phyloP scores from a whole-genome alignment of 2,329 filamentous ascomycete genomes.

The Aspergillus sp. region DNA sequence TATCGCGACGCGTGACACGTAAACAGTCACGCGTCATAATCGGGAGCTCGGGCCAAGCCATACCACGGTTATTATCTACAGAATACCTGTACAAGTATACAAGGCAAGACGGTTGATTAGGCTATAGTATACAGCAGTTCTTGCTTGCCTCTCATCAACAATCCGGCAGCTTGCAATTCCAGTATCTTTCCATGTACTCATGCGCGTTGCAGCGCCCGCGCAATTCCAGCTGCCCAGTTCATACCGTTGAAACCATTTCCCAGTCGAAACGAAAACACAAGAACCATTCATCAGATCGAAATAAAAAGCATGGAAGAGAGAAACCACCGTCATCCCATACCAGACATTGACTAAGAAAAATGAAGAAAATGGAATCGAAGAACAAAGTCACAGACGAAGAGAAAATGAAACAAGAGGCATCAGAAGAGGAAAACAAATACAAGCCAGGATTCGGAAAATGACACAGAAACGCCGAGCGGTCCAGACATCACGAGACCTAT shows the following conservation, averaged over 20 bases:
- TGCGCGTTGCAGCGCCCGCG: conserved; percentile 9
- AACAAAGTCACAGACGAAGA: conserved; percentile 24
- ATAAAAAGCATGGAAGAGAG: conserved; percentile 20
- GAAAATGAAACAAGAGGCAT: not conserved
- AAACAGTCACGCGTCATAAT: conserved; percentile 17
- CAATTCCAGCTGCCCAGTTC: conserved; percentile 12
- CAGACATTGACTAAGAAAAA: conserved; percentile 24
- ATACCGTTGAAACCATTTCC: conserved; percentile 22
- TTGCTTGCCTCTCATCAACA: conserved; percentile 13
- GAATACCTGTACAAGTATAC: not conserved
- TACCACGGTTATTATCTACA: too few relatives aligned
- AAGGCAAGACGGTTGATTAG: conserved; percentile 17
- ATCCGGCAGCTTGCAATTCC: conserved; percentile 14
- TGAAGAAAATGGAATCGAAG: conserved; percentile 20
- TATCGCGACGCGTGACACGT: conserved; percentile 7
- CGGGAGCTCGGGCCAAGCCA: conserved; percentile 15
- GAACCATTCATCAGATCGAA: conserved; percentile 19
- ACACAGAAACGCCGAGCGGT: conserved; percentile 30
- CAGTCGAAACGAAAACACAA: conserved; percentile 13
- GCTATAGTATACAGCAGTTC: conserved; percentile 21
- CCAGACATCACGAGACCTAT: conserved; percentile 20
- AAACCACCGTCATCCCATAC: conserved; percentile 28
- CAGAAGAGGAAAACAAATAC: not conserved
- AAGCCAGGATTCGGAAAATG: conserved; percentile 14
- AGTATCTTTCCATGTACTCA: conserved; percentile 1